phyloP scores from a whole-genome alignment of 2,329 filamentous ascomycete species.

The Tolypocladium sp. region DNA sequence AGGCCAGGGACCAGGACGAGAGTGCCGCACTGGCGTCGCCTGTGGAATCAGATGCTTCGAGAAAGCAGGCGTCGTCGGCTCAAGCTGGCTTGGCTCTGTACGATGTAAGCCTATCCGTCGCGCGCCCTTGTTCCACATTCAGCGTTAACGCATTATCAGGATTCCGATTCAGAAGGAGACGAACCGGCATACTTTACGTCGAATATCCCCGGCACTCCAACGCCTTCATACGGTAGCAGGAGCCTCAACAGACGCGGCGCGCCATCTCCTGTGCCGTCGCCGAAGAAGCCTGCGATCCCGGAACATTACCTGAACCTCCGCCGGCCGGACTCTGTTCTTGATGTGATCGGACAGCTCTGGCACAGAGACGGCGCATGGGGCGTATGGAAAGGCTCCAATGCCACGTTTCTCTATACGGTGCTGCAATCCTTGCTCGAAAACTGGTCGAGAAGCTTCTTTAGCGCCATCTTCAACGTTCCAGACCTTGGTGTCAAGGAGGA shows the following conservation, averaged over 20 bases:
- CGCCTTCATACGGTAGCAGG: conserved; percentile 25
- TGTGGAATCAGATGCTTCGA: conserved; percentile 12
- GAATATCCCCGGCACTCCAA: conserved; percentile 44
- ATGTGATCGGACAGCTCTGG: conserved; percentile 83
- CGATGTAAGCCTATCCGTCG: conserved; percentile 17
- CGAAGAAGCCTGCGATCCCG: conserved; percentile 22
- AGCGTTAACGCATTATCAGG: conserved; percentile 20
- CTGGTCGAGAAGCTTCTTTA: conserved; percentile 85
- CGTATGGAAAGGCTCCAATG: conserved; percentile 89
- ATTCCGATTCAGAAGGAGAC: conserved; percentile 63
- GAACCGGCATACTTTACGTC: conserved; percentile 82
- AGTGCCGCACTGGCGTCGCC: conserved; percentile 20
- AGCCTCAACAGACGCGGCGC: conserved; percentile 20
- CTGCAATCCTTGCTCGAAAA: conserved; percentile 81
- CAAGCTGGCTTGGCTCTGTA: conserved; percentile 22
- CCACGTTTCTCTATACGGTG: conserved; percentile 84
- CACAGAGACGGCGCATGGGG: conserved; percentile 82
- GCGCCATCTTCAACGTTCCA: conserved; percentile 81
- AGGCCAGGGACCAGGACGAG: conserved; percentile 56
- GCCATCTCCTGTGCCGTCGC: conserved; percentile 17
- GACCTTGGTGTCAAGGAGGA: conserved; percentile 71
- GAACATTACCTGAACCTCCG: conserved; percentile 61
- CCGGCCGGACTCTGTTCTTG: conserved; percentile 70
- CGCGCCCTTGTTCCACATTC: neutral
- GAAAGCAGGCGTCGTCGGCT: conserved; percentile 20